phyloP scores from a whole-genome alignment of 1,284 basidiomycete genomes.

The Sutorius eximius region DNA sequence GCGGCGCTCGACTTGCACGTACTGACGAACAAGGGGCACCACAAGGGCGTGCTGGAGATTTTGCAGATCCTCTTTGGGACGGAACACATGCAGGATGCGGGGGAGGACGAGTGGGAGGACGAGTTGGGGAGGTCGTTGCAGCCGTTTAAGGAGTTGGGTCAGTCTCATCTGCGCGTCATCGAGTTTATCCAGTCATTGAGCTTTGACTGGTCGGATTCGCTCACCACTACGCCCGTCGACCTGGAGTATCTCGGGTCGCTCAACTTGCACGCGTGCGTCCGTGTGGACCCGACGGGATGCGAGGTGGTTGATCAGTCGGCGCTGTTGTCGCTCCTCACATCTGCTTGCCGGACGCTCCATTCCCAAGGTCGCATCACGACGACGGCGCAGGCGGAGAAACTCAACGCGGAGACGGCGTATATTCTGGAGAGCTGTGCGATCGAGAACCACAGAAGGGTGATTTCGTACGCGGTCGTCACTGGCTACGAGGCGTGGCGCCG shows the following conservation, averaged over 20 bases:
- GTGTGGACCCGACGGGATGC: slow-evolving; percentile 71
- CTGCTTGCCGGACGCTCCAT: slow-evolving; percentile 62
- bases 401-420: slow-evolving; percentile 71
- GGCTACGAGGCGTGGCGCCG: slow-evolving; percentile 84
- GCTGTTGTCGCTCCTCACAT: slow-evolving; percentile 64
- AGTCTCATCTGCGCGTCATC: slow-evolving; percentile 81
- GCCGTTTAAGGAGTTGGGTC: slow-evolving; percentile 72
- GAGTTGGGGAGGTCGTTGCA: slow-evolving; percentile 37
- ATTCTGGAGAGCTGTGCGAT: slow-evolving; percentile 80
- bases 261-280: slow-evolving; percentile 75
- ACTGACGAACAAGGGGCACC: slow-evolving; percentile 74
- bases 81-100: slow-evolving; percentile 48
- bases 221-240: slow-evolving; percentile 57
- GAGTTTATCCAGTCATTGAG: slow-evolving; percentile 85
- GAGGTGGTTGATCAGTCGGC: slow-evolving; percentile 79
- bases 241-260: slow-evolving; percentile 70
- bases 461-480: slow-evolving; percentile 67
- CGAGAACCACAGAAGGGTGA: slow-evolving; percentile 84
- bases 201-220: slow-evolving; percentile 84
- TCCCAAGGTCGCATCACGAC: slow-evolving; percentile 68
- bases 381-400: slow-evolving; percentile 60
- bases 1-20: slow-evolving; percentile 90
- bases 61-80: slow-evolving; percentile 75
- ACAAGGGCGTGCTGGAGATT: slow-evolving; percentile 69
- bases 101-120: slow-evolving; percentile 46